A percentile compares a stretch with the other conserved stretches of the same genome.
These are phyloP conservation scores for Colletotrichum ledebouriae DNA, from an alignment of 2,329 filamentous ascomycete genomes.

Conservation along the genomic window DNA sequence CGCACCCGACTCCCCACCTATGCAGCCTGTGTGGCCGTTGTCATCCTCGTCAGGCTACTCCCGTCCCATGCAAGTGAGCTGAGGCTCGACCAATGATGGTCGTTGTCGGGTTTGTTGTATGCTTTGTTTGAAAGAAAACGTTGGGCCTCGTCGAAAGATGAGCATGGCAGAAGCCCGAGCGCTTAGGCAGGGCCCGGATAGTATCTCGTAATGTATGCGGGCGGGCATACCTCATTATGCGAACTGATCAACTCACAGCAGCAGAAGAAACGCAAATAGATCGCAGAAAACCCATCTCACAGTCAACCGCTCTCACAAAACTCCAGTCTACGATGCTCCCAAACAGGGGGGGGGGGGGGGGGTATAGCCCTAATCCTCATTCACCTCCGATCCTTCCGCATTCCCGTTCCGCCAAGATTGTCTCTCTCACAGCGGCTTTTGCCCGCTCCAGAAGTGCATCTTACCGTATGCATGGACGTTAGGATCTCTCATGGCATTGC, in stretches of 20 bases:
- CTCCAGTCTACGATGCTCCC: conserved; percentile 8
- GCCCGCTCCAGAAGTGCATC: conserved; percentile 60
- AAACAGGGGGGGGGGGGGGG: conserved; percentile 2
- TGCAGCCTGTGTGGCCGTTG: background rate
- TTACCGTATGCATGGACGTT: conserved; percentile 51
- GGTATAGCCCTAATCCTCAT: conserved; percentile 2
- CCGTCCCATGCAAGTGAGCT: background rate
- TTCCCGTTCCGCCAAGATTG: too few species aligned
- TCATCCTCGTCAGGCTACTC: background rate
- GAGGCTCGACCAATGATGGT: background rate
- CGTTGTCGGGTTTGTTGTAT: background rate
- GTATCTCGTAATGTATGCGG: too few species aligned
- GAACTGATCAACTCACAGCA: background rate
- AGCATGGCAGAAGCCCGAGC: background rate
- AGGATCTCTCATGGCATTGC: conserved; percentile 47
- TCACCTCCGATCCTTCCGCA: too few species aligned
- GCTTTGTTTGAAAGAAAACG: background rate
- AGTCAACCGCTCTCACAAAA: background rate
- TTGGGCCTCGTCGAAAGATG: background rate
- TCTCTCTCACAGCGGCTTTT: conserved; percentile 50
- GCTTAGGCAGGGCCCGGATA: background rate
- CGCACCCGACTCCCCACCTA: conserved; percentile 5
- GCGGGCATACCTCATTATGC: too few species aligned
- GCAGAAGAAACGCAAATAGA: background rate
- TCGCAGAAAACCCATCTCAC: background rate